phyloP scores from a whole-genome alignment of 495 filamentous ascomycete species.

The Hamigera avellanea region DNA sequence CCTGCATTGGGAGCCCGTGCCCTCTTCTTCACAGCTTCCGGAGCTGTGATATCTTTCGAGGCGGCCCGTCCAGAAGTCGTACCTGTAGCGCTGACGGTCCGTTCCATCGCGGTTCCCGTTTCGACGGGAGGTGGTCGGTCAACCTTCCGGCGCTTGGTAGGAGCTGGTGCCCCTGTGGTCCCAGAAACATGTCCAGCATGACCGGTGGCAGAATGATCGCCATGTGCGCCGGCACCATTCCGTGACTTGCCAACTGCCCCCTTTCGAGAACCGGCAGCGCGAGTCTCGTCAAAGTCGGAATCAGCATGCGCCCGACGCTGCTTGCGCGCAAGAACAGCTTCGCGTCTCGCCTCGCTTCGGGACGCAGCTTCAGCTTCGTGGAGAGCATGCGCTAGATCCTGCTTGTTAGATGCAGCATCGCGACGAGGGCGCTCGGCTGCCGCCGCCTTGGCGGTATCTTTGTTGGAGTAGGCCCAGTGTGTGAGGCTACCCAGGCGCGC shows the following conservation, averaged over 20 bases:
- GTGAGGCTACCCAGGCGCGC: slow-evolving; percentile 80
- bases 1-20: slow-evolving; percentile 47
- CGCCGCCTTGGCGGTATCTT: slow-evolving; percentile 50
- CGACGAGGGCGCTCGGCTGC: slow-evolving; percentile 61
- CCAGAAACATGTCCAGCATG: slow-evolving; percentile 4
- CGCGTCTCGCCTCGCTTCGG: slow-evolving; percentile 70
- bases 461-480: slow-evolving; percentile 95
- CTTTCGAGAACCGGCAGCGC: slow-evolving; percentile 38
- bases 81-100: slow-evolving; percentile 50
- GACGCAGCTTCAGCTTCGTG: slow-evolving; percentile 67
- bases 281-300: slow-evolving; percentile 66
- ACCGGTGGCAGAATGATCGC: slow-evolving; percentile 17
- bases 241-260: slow-evolving; percentile 51
- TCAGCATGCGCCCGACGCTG: slow-evolving; percentile 52
- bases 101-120: slow-evolving; percentile 50
- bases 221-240: slow-evolving; percentile 37
- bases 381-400: slow-evolving; percentile 42
- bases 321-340: slow-evolving; percentile 65
- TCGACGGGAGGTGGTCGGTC: slow-evolving; percentile 44
- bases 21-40: slow-evolving; percentile 58
- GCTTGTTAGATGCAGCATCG: slow-evolving; percentile 59
- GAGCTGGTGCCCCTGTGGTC: slow-evolving; percentile 9
- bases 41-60: slow-evolving; percentile 48
- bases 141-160: slow-evolving; percentile 68
- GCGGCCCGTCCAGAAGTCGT: slow-evolving; percentile 32